A percentile compares a stretch with the other conserved stretches of the same genome.
Evolutionary conservation across 208 protist genomes (phyloP).

Genomic region (Leishmania mexicana): DNA sequence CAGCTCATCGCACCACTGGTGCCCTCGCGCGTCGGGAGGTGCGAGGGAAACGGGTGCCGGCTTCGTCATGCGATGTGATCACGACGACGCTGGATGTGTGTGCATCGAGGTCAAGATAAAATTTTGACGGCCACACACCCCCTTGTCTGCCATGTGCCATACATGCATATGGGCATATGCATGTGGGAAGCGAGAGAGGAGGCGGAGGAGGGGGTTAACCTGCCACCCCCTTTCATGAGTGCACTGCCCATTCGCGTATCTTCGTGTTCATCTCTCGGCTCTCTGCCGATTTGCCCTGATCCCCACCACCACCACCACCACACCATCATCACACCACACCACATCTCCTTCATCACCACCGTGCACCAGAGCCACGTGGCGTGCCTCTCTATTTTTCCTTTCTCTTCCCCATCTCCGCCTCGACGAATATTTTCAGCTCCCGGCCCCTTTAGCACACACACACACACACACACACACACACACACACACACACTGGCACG

Average conservation of each 20-base stretch:
- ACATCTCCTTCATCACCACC: neutral
- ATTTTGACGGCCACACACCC: neutral
- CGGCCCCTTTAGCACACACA: neutral
- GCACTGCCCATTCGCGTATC: neutral
- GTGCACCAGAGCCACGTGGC: neutral
- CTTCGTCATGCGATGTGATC: neutral
- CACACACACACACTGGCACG: conserved; percentile 1
- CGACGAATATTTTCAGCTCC: neutral
- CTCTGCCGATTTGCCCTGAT: neutral
- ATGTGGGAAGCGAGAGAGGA: neutral
- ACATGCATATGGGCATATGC: neutral
- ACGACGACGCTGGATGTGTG: neutral
- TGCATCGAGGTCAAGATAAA: neutral
- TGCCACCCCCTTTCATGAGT: neutral
- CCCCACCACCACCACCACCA: neutral
- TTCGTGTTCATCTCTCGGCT: neutral
- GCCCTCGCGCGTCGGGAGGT: neutral
- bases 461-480: conserved; percentile 5
- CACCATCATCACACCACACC: neutral
- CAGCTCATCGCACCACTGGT: neutral
- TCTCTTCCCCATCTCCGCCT: neutral
- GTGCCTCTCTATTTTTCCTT: neutral
- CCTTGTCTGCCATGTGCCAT: neutral
- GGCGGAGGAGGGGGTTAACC: neutral
- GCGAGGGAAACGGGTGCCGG: neutral